Base-by-base conservation (phyloP, 2,329 filamentous ascomycete genomes). In the Clonostachys rhizophaga region DNA sequence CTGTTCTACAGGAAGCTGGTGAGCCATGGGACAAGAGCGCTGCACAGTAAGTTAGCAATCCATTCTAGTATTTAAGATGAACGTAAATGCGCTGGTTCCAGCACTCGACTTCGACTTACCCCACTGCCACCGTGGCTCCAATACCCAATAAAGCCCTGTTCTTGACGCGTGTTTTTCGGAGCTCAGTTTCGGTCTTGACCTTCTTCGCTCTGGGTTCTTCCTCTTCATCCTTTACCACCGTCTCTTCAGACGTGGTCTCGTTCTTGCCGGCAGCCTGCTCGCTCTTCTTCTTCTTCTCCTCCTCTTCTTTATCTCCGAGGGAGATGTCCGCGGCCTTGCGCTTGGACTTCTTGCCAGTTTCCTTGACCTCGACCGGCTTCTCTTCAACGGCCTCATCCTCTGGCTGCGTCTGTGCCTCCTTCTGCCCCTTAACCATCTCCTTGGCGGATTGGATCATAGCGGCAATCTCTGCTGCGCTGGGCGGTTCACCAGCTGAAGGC, bases 391-490 rank as follows among this genome's bases (percentile, higher is more conserved):
- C 7, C 14, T 8, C 69, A 60, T 6, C 68, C 48, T 76, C 77
- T 42, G 79, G 47, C 45, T 57, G 50, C 17, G 65, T 67, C 54
- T 67, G 69, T 20, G 67, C 60, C 9, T 69, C 64, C 12, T 63
- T 63, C 42, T 68, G 60, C 63, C 75, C 69, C 52, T 87, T 79
- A 6, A 96, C 91, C 89, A 96, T 96, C 55, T 85, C 81, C 69
- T 86, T 90, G 34, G 94, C 94, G 58, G 89, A 84, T 30, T 84
- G 84, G 49, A 97, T 86, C 86, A 96, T 91, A 47, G 84, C 80
- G 48, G 87, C 79, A 2, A 91, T 85, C 57, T 94, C 87, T 53
- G 91, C 87, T 1, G 89, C 83, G 12, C 84, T 80, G 0, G 87
- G 85, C 9, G 91, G 76, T 50, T 89, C 81, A 46, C 78, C 79